Conservation (phyloP, 805 yeast genomes). For the Ogataea polymorpha region DNA sequence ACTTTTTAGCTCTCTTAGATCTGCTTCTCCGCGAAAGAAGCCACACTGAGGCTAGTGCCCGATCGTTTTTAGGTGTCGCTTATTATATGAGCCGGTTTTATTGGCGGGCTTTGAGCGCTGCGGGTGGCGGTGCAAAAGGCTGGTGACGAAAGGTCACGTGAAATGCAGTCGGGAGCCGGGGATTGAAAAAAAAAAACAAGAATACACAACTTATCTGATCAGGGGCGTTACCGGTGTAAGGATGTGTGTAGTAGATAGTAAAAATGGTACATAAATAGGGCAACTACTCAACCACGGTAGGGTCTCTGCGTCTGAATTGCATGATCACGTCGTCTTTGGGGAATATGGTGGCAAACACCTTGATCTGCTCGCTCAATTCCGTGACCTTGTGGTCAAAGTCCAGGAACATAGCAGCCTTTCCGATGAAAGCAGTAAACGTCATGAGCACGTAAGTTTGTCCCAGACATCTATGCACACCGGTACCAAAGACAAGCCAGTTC, state of each 20-base stretch:
- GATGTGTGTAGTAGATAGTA: not conserved
- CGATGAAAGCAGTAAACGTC: slow-evolving; percentile 84
- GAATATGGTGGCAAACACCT: slow-evolving; percentile 97
- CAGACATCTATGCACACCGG: slow-evolving; percentile 94
- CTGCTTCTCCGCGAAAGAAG: slow-evolving; percentile 10
- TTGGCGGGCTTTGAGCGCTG: slow-evolving; percentile 5
- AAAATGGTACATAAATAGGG: slow-evolving; percentile 2
- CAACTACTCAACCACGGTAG: slow-evolving; percentile 25
- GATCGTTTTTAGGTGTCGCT: not conserved
- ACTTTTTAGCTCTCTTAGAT: slow-evolving; percentile 1
- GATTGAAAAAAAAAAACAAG: slow-evolving; percentile 5
- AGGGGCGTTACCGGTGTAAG: not conserved
- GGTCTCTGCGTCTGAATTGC: slow-evolving; percentile 67
- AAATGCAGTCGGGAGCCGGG: slow-evolving; percentile 3
- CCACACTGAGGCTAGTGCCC: slow-evolving; percentile 15
- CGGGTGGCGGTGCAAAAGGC: slow-evolving; percentile 13
- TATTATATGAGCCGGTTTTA: slow-evolving; percentile 3
- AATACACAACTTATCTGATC: too few relatives aligned
- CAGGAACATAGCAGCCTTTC: slow-evolving; percentile 79
- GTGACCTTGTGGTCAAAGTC: slow-evolving; percentile 84
- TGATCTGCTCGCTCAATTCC: slow-evolving; percentile 81
- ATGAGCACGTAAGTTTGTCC: slow-evolving; percentile 93
- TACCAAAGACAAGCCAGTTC: slow-evolving; percentile 96
- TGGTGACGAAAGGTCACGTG: slow-evolving; percentile 14
- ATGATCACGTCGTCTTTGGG: slow-evolving; percentile 92